These are phyloP conservation scores for Ephemerocybe angulata DNA, from an alignment of 768 basidiomycete species.

Conservation along the genomic window DNA sequence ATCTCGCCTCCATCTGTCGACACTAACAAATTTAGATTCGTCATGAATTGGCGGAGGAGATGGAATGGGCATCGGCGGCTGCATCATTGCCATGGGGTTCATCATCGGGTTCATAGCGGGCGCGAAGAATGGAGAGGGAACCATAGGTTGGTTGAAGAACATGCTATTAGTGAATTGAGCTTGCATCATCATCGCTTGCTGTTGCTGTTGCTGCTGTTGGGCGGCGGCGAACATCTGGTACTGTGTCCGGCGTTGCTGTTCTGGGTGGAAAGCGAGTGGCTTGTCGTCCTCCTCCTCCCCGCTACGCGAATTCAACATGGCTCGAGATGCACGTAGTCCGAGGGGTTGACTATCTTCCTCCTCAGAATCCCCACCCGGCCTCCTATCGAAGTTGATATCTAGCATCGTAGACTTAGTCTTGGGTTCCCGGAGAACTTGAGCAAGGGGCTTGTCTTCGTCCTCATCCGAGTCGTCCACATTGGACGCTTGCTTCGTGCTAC, in stretches of 20 bases:
- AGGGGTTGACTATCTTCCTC: slow-evolving; percentile 73
- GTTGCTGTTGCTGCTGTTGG: slow-evolving; percentile 33
- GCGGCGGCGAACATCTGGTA: slow-evolving; percentile 54
- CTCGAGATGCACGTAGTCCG: slow-evolving; percentile 60
- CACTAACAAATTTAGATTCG: slow-evolving; percentile 60
- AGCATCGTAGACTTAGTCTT: slow-evolving; percentile 37
- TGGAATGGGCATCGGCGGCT: slow-evolving; percentile 45
- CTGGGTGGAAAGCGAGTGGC: slow-evolving; percentile 71
- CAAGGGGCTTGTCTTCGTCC: slow-evolving; percentile 65
- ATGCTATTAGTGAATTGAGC: slow-evolving; percentile 73
- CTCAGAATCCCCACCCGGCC: slow-evolving; percentile 28
- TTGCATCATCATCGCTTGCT: slow-evolving; percentile 70
- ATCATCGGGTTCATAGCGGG: slow-evolving; percentile 52
- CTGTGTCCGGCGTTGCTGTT: slow-evolving; percentile 75
- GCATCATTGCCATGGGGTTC: slow-evolving; percentile 39
- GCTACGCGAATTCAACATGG: slow-evolving; percentile 13
- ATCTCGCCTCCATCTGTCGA: slow-evolving; percentile 79
- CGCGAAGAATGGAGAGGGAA: slow-evolving; percentile 65
- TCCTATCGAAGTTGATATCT: slow-evolving; percentile 38
- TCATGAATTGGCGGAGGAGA: slow-evolving; percentile 67
- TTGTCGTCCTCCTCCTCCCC: slow-evolving; percentile 62
- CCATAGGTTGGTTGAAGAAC: slow-evolving; percentile 68
- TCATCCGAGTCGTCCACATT: slow-evolving; percentile 59
- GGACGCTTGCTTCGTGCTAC: slow-evolving; percentile 12
- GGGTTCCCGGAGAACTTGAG: slow-evolving; percentile 49